These are phyloP conservation scores for Kluyveromyces marxianus DNA, from an alignment of 1,139 yeast genomes.

Conservation along the genomic window DNA sequence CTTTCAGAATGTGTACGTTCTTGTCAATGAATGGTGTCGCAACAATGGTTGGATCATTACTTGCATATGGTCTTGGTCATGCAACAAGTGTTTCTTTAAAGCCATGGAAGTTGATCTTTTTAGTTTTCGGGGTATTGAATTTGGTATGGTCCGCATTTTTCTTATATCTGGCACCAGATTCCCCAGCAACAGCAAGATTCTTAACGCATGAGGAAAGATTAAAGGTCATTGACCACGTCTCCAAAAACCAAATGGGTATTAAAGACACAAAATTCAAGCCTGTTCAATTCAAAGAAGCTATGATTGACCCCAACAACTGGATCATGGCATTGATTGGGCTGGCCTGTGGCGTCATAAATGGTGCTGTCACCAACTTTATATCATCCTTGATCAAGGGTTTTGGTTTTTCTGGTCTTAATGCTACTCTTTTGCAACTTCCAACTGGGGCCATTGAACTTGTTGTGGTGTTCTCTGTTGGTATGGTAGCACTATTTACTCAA, in stretches of 20 bases:
- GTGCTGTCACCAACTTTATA: slow-evolving; percentile 43
- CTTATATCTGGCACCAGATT: slow-evolving; percentile 40
- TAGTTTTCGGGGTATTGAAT: slow-evolving; percentile 40
- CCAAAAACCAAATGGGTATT: slow-evolving; percentile 46
- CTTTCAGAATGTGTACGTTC: slow-evolving; percentile 41
- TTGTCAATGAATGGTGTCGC: slow-evolving; percentile 47
- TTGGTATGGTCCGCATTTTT: slow-evolving; percentile 41
- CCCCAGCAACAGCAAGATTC: slow-evolving; percentile 45
- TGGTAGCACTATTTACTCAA: slow-evolving; percentile 36
- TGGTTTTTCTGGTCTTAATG: slow-evolving; percentile 31
- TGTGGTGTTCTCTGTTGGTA: slow-evolving; percentile 32
- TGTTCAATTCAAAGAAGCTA: slow-evolving; percentile 39
- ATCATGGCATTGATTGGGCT: slow-evolving; percentile 37
- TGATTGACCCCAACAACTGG: slow-evolving; percentile 41
- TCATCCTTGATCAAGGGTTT: slow-evolving; percentile 35
- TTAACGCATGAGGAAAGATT: slow-evolving; percentile 37
- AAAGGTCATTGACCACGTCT: slow-evolving; percentile 33
- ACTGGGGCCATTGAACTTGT: slow-evolving; percentile 35
- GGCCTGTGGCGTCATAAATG: slow-evolving; percentile 43
- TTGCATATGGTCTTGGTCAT: slow-evolving; percentile 40
- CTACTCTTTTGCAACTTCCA: slow-evolving; percentile 36
- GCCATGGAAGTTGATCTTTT: slow-evolving; percentile 41
- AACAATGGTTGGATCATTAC: slow-evolving; percentile 40
- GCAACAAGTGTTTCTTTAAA: slow-evolving; percentile 21
- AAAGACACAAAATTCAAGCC: slow-evolving; percentile 42